Evolutionary conservation across 1,139 yeast species (phyloP).

Genomic region (Taphrina betulina): DNA sequence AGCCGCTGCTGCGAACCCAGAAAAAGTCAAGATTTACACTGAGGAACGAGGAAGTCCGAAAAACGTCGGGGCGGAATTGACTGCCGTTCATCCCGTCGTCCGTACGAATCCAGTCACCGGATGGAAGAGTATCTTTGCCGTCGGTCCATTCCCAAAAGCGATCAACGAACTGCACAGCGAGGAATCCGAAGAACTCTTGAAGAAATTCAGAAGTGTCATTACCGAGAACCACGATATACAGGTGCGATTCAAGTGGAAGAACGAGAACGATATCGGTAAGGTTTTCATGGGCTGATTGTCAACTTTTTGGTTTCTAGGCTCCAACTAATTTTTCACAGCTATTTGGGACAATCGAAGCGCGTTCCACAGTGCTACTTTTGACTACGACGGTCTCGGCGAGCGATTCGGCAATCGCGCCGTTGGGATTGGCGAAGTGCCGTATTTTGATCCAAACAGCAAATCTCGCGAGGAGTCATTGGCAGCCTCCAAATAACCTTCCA

Average conservation of each 20-base stretch:
- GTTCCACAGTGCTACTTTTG: too few relatives aligned
- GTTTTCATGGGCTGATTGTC: too few relatives aligned
- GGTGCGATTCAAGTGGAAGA: conserved; percentile 60
- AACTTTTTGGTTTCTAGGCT: too few relatives aligned
- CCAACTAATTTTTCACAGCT: too few relatives aligned
- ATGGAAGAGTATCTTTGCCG: conserved; percentile 50
- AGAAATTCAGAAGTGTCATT: background rate
- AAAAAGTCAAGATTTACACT: conserved; percentile 46
- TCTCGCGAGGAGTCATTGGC: too few relatives aligned
- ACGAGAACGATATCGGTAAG: conserved; percentile 59
- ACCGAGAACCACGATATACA: conserved; percentile 4
- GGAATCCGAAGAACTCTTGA: background rate
- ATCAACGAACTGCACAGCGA: conserved; percentile 45
- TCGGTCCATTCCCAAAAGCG: conserved; percentile 47
- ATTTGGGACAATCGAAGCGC: too few relatives aligned
- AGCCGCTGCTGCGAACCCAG: conserved; percentile 46
- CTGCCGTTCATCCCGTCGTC: conserved; percentile 49
- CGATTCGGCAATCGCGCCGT: too few relatives aligned
- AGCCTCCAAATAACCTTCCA: too few relatives aligned
- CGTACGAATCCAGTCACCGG: conserved; percentile 55
- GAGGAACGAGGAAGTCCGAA: conserved; percentile 45
- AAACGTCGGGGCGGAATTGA: conserved; percentile 41
- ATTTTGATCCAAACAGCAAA: too few relatives aligned
- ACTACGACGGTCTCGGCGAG: too few relatives aligned
- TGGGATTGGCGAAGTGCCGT: too few relatives aligned